Conservation (phyloP, 2,329 filamentous ascomycete species). For the Paradendryphiella salina region DNA sequence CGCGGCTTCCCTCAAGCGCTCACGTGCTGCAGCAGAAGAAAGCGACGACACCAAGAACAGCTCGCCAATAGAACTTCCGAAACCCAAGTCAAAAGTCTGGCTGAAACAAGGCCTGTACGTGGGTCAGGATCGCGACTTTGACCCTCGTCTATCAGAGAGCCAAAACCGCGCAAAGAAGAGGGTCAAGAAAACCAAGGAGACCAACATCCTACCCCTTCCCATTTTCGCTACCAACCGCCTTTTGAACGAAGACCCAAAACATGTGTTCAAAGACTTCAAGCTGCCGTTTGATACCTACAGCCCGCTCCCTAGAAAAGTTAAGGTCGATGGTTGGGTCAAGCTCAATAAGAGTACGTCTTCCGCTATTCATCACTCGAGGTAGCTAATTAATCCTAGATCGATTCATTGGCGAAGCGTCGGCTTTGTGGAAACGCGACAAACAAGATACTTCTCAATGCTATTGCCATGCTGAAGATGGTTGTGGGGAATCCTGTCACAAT, state of each 20-base stretch:
- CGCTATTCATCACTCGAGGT: slow-evolving; percentile 10
- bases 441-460: slow-evolving; percentile 71
- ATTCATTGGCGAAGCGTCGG: slow-evolving; percentile 81
- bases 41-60: slow-evolving; percentile 20
- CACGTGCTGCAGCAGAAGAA: slow-evolving; percentile 25
- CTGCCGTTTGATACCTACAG: slow-evolving; percentile 89
- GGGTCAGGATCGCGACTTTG: slow-evolving; percentile 65
- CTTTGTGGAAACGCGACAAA: slow-evolving; percentile 79
- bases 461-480: slow-evolving; percentile 66
- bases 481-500: slow-evolving; percentile 89
- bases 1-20: slow-evolving; percentile 27
- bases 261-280: slow-evolving; percentile 72
- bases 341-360: slow-evolving; percentile 77
- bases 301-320: slow-evolving; percentile 81
- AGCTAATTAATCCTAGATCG: slow-evolving; percentile 63
- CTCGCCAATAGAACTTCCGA: slow-evolving; percentile 24
- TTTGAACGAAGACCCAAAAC: slow-evolving; percentile 60
- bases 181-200: slow-evolving; percentile 49
- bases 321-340: slow-evolving; percentile 90
- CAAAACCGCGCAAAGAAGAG: slow-evolving; percentile 47
- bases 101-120: slow-evolving; percentile 82
- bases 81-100: slow-evolving; percentile 69
- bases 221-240: slow-evolving; percentile 76
- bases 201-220: slow-evolving; percentile 69
- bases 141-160: slow-evolving; percentile 53